Evolutionary conservation across 345 rosid species (phyloP).

Genomic region (Brassica cretica): DNA sequence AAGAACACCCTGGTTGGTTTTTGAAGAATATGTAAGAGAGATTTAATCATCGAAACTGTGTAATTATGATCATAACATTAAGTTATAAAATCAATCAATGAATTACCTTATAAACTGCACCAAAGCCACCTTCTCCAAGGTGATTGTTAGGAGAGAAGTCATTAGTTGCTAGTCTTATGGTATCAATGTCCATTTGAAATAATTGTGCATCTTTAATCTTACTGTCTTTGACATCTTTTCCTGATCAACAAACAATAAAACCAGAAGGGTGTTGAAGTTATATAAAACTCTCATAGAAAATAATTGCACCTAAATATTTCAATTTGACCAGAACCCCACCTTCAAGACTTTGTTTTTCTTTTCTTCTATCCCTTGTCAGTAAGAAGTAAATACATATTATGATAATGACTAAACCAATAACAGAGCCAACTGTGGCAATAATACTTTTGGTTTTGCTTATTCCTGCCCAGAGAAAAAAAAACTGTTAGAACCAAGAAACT

Average conservation of each 20-base stretch:
- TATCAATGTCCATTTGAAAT: background rate
- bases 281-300: background rate
- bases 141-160: background rate
- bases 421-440: background rate
- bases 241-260: background rate
- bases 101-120: background rate
- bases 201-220: background rate
- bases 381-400: background rate
- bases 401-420: background rate
- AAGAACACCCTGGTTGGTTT: background rate
- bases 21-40: background rate
- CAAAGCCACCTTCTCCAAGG: slow-evolving; percentile 1
- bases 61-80: background rate
- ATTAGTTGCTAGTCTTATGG: background rate
- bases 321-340: background rate
- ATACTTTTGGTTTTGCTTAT: background rate
- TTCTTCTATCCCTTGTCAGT: background rate
- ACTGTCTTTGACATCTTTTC: background rate
- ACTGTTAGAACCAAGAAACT: background rate
- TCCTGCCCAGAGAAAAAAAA: background rate
- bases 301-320: background rate
- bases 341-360: background rate
- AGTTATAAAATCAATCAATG: background rate
- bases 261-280: background rate
- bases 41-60: background rate